A percentile compares a stretch with the other conserved stretches of the same genome.
These are phyloP conservation scores for Colletotrichum lindemuthianum DNA, from an alignment of 2,329 filamentous ascomycete genomes.

Conservation along the genomic window DNA sequence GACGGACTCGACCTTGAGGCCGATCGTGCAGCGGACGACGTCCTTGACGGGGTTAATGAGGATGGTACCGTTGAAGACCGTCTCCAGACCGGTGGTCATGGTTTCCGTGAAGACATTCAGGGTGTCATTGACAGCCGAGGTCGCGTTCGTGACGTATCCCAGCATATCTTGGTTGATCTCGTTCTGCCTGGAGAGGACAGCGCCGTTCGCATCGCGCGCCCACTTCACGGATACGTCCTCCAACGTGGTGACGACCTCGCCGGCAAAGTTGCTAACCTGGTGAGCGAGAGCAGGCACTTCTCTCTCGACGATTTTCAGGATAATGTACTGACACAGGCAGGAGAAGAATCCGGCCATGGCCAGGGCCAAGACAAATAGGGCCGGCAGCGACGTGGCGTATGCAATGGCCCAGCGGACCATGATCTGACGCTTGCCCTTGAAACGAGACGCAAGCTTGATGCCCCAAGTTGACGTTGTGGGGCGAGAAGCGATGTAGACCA, in stretches of 20 bases:
- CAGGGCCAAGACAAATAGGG: conserved; percentile 86
- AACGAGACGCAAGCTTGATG: conserved; percentile 73
- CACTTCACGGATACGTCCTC: conserved; percentile 79
- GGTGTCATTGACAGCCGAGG: conserved; percentile 83
- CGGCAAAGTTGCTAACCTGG: conserved; percentile 82
- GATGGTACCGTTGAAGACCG: conserved; percentile 83
- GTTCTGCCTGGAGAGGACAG: conserved; percentile 75
- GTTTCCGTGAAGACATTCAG: conserved; percentile 83
- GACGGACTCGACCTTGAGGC: conserved; percentile 84
- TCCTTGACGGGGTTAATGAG: conserved; percentile 82
- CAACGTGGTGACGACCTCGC: conserved; percentile 77
- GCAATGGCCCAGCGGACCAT: conserved; percentile 85
- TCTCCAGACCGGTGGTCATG: conserved; percentile 78
- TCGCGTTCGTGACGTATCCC: conserved; percentile 87
- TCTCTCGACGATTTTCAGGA: conserved; percentile 78
- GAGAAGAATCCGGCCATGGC: conserved; percentile 84
- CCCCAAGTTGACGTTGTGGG: conserved; percentile 80
- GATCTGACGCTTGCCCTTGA: conserved; percentile 74
- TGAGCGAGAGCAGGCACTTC: conserved; percentile 79
- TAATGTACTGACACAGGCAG: conserved; percentile 82
- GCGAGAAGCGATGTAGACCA: conserved; percentile 86
- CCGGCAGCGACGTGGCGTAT: conserved; percentile 85
- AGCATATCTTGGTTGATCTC: conserved; percentile 88
- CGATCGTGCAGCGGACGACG: conserved; percentile 87
- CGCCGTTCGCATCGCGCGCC: conserved; percentile 79